These are phyloP conservation scores for Alternaria brassicicola DNA, from an alignment of 2,329 filamentous ascomycete genomes.

Conservation along the genomic window DNA sequence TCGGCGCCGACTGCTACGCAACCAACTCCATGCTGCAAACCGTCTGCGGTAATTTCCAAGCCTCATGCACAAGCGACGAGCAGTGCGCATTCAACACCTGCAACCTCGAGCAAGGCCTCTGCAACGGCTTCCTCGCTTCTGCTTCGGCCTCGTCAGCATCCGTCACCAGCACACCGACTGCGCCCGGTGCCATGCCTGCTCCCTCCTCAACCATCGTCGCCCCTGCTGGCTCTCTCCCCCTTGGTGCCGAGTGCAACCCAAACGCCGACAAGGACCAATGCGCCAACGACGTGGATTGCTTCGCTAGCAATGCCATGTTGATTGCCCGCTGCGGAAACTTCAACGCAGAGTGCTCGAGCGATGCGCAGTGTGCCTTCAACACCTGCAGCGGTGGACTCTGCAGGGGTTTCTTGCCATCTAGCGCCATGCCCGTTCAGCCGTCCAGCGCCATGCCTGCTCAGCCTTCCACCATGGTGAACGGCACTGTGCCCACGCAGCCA, in stretches of 20 bases:
- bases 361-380: conserved; percentile 26
- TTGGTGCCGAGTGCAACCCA: conserved; percentile 25
- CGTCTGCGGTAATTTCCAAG: conserved; percentile 29
- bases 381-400: conserved; percentile 24
- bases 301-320: conserved; percentile 20
- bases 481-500: conserved; percentile 6
- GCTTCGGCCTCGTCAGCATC: conserved; percentile 13
- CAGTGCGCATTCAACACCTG: conserved; percentile 31
- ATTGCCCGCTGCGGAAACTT: conserved; percentile 26
- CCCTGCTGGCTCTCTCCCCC: conserved; percentile 19
- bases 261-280: conserved; percentile 18
- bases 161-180: not conserved
- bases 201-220: conserved; percentile 21
- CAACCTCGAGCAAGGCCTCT: conserved; percentile 18
- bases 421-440: not conserved
- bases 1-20: conserved; percentile 25
- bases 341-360: conserved; percentile 19
- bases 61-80: conserved; percentile 22
- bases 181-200: conserved; percentile 6
- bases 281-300: conserved; percentile 18
- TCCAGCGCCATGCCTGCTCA: not conserved
- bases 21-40: conserved; percentile 18
- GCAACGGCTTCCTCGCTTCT: conserved; percentile 19
- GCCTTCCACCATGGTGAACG: conserved; percentile 1
- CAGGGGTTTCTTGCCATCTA: conserved; percentile 17